Base-by-base conservation (phyloP, 169 alveolate genomes). In the Perkinsus olseni region DNA sequence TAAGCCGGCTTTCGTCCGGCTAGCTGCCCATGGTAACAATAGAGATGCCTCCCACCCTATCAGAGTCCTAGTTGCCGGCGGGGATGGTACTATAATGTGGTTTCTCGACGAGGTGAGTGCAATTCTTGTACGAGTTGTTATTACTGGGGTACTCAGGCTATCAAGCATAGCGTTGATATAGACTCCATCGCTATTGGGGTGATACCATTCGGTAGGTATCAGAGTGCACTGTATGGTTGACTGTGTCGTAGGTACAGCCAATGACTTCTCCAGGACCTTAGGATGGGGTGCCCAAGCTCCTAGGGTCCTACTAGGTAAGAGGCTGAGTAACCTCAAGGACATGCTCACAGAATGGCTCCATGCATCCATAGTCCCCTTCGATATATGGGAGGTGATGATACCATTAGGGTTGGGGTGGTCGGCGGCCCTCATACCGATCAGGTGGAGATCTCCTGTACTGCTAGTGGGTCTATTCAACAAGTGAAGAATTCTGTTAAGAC, bases 71-170 rank as follows among this genome's bases (percentile, higher is more conserved):
- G 97, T 95, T 39, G 96, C 96, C 38, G 97, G 97, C 6, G 97
- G 97, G 8, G 97, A 96, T 93, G 97, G 97, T 0, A 96, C 96
- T 37, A 95, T 95, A 0, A 95, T 96, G 96, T 95, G 97, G 96
- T 95, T 95, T 40, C 95, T 96, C 4, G 95, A 95, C 93, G 96
- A 94, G 91, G 90, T 96, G 91, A 92, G 93, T n/a, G 74, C 34
- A 62, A 62, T 62, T 6, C 34, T 62, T 24, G 34, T 24, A 62
- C 34, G 17, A 62, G 37, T 62, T 21, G 1, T 6, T 62, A 13
- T 21, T 62, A 21, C n/a, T n/a, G n/a, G n/a, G n/a, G n/a, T n/a
- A n/a, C n/a, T 62, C 34, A 62, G 82, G 82, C 82, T 24, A 62
- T 62, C 34, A 62, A 62, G 34, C 91, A 94, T 48, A 38, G 51